Base-by-base conservation (phyloP, 2,329 filamentous ascomycete genomes). In the Ascochyta viciae-villosae region DNA sequence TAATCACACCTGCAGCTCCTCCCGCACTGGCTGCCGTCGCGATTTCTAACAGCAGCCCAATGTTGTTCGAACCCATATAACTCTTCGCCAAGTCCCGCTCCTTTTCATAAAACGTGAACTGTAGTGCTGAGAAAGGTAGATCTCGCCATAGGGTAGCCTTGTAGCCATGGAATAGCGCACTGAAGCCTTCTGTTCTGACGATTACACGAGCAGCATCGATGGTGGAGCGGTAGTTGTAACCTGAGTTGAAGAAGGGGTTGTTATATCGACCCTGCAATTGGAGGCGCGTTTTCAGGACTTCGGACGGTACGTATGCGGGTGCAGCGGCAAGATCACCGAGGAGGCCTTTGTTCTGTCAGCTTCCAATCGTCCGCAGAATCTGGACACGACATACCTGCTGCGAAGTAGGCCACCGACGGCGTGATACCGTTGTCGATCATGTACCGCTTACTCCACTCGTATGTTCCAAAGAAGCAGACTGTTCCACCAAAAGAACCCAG, bases 41-140 rank as follows among this genome's bases (percentile, higher is more conserved):
- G 23, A 98, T 89, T 74, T 99, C 95, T 34, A 98, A 76, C 0
- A 87, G 83, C 31, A 96, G 78, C 0, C 95, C 95, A 49, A 99
- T 96, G 55, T 97, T 91, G 54, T 89, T 85, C 60, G 88, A 89
- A 31, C 89, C 86, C 71, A 90, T 88, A 83, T 89, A 96, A 49
- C 86, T 76, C 70, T 89, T 89, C 0, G 95, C 93, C 83, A 91
- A 85, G 41, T 83, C 86, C 68, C 93, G 91, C 73, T 93, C 93
- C 76, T 98, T 91, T 76, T 99, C 95, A 81, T 96, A 99, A 74
- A 99, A 97, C 69, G 96, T 94, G 77, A 99, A 98, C 72, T 99
- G 95, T 10, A 99, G 80, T 0, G 95, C 95, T 0, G 94, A 98
- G 73, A 97, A 99, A 1, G 95, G 95, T 22, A 99, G 83, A 69